Conservation (phyloP, 331 rosid genomes). For the Pyrus hybrid region DNA sequence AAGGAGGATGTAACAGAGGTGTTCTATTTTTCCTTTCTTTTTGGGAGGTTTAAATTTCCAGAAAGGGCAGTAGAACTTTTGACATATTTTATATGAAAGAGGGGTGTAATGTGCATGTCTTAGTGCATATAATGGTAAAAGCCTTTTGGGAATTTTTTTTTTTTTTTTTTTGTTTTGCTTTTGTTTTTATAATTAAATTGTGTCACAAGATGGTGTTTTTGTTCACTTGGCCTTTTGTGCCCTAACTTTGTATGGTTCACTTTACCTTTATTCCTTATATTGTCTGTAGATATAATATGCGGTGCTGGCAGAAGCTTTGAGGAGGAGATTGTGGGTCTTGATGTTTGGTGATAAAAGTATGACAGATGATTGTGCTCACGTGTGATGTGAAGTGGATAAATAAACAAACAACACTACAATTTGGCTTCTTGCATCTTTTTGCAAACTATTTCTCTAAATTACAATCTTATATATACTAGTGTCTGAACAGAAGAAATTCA, state of each 20-base stretch:
- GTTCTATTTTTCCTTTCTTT: not conserved
- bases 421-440: not conserved
- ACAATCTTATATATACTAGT: too few relatives aligned
- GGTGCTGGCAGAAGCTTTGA: not conserved
- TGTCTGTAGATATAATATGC: too few relatives aligned
- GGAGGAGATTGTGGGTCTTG: not conserved
- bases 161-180: not conserved
- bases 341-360: not conserved
- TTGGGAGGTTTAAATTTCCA: slow-evolving; percentile 18
- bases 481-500: too few relatives aligned
- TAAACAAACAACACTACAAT: not conserved
- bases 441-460: too few relatives aligned
- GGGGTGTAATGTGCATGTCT: slow-evolving; percentile 2
- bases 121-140: not conserved
- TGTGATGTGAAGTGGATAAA: not conserved
- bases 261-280: not conserved
- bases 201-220: too few relatives aligned
- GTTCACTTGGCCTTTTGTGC: too few relatives aligned
- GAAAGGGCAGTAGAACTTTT: slow-evolving; percentile 38
- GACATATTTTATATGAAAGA: slow-evolving; percentile 18
- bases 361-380: too few relatives aligned
- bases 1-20: not conserved
- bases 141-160: slow-evolving; percentile 11
- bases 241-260: too few relatives aligned
- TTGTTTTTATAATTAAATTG: too few relatives aligned